A percentile compares a stretch with the other conserved stretches of the same genome.
These are phyloP conservation scores for Aspergillus saccharolyticus DNA, from an alignment of 495 filamentous ascomycete species.

Conservation along the genomic window DNA sequence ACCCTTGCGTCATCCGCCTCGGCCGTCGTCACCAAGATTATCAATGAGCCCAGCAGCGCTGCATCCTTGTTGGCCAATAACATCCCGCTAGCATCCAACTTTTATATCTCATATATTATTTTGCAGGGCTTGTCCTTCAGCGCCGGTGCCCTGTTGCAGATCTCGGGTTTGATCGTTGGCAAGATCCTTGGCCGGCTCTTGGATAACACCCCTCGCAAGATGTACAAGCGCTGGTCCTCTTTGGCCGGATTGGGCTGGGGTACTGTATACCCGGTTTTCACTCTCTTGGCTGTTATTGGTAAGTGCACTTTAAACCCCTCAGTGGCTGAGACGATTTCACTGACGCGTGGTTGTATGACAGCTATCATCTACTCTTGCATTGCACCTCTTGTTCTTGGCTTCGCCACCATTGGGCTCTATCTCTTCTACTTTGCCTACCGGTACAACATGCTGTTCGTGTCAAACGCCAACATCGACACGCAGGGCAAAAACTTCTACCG, in stretches of 20 bases:
- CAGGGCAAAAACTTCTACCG: constrained; percentile 83
- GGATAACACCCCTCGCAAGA: constrained; percentile 68
- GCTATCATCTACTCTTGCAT: constrained; percentile 87
- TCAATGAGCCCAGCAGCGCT: constrained; percentile 53
- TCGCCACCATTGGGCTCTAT: constrained; percentile 75
- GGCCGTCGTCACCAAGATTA: constrained; percentile 54
- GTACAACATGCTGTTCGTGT: constrained; percentile 93
- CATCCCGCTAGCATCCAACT: constrained; percentile 79
- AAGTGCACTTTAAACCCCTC: constrained; percentile 9
- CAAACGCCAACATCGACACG: constrained; percentile 79
- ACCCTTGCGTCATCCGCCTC: constrained; percentile 69
- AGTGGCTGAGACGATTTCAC: not conserved
- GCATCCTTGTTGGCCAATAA: constrained; percentile 65
- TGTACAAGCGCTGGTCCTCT: constrained; percentile 62
- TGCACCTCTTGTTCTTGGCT: constrained; percentile 83
- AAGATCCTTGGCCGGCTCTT: constrained; percentile 70
- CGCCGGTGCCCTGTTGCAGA: constrained; percentile 67
- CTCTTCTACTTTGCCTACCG: constrained; percentile 92
- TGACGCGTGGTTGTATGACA: constrained; percentile 9
- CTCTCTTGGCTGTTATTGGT: constrained; percentile 76
- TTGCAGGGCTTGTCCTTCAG: constrained; percentile 87
- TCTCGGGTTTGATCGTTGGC: constrained; percentile 72
- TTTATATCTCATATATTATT: constrained; percentile 94
- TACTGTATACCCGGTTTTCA: constrained; percentile 80
- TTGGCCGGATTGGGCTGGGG: constrained; percentile 74